Conservation (phyloP, 2,329 filamentous ascomycete genomes). For the Cladosporium phlei region DNA sequence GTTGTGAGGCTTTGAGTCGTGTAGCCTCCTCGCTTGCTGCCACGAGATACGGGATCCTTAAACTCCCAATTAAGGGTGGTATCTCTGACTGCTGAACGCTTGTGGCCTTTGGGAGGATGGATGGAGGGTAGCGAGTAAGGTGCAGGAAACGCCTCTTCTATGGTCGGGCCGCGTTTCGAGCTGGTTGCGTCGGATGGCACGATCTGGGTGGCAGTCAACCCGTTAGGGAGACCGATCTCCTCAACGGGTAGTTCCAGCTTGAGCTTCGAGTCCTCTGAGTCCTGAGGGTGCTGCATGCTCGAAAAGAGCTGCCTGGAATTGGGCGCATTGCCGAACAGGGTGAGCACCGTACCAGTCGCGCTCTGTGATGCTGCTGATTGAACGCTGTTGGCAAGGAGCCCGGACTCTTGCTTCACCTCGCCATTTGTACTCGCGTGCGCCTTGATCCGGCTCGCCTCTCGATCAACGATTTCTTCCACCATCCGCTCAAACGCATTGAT, state of each 20-base stretch:
- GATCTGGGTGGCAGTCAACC: conserved; percentile 65
- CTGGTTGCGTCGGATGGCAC: conserved; percentile 47
- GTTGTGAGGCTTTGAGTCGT: conserved; percentile 61
- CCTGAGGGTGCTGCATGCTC: conserved; percentile 59
- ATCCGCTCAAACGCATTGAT: conserved; percentile 27
- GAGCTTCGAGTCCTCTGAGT: conserved; percentile 1
- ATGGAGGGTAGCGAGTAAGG: conserved; percentile 61
- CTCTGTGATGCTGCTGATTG: not conserved
- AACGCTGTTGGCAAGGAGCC: conserved; percentile 15
- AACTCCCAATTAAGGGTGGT: conserved; percentile 46
- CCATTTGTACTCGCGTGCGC: conserved; percentile 9
- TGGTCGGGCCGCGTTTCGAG: conserved; percentile 52
- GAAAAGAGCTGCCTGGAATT: conserved; percentile 78
- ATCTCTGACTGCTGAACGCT: conserved; percentile 60
- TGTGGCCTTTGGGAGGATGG: conserved; percentile 64
- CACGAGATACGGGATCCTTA: conserved; percentile 26
- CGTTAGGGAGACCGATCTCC: conserved; percentile 66
- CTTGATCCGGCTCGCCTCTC: conserved; percentile 22
- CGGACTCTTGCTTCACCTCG: conserved; percentile 18
- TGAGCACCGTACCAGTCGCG: conserved; percentile 60
- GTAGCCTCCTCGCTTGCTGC: conserved; percentile 51
- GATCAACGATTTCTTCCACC: conserved; percentile 25
- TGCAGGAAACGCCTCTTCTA: conserved; percentile 70
- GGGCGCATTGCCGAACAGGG: conserved; percentile 69
- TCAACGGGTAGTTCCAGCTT: conserved; percentile 44